Evolutionary conservation across 176 grass and related monocot species (phyloP).

Genomic region (Hsuehochloa calcarea): DNA sequence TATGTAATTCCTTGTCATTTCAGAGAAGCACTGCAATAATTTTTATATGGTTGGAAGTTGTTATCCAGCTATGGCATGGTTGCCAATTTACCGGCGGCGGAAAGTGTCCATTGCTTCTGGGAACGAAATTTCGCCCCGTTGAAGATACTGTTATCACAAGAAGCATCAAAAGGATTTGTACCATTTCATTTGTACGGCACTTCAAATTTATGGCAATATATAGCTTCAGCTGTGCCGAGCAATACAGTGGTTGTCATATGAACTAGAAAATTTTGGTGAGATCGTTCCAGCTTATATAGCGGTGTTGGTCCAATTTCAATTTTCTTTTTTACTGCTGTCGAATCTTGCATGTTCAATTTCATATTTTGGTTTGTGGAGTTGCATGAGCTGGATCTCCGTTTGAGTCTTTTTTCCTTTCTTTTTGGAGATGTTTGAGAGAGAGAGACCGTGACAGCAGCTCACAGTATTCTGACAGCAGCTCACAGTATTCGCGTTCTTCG

Average conservation of each 20-base stretch:
- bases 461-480: no score
- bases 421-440: no score
- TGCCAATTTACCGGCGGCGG: not conserved
- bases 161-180: conserved; percentile 33
- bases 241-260: conserved; percentile 1
- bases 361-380: not conserved
- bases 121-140: not conserved
- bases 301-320: not conserved
- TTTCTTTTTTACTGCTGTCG: not conserved
- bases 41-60: not conserved
- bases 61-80: conserved; percentile 5
- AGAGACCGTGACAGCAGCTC: no score
- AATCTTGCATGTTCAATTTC: not conserved
- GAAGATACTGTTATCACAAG: conserved; percentile 11
- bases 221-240: conserved; percentile 16
- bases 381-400: not conserved
- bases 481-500: no score
- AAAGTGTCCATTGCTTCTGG: not conserved
- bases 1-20: not conserved
- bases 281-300: not conserved
- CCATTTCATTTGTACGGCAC: conserved; percentile 24
- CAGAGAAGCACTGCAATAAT: not conserved
- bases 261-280: conserved; percentile 2
- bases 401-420: no score
- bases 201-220: conserved; percentile 7